Percentiles rank a stretch among this genome's conserved stretches.
phyloP scores from a whole-genome alignment of 768 basidiomycete species.

The Udeniomyces megalosporus region DNA sequence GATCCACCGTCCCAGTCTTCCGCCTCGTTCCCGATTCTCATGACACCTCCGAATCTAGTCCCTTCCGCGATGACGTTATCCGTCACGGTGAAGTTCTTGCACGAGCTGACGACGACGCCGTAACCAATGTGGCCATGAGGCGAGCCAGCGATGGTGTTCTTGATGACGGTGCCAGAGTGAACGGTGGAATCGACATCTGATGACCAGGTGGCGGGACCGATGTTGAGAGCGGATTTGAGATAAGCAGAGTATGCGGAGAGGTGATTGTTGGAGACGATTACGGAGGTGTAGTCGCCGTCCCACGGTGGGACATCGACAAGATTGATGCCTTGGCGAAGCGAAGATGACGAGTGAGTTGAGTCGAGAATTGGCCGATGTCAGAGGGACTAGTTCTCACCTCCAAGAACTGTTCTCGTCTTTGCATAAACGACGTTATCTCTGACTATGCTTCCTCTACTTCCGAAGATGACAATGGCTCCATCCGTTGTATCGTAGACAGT shows the following conservation, averaged over 20 bases:
- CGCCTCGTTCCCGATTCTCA: not conserved
- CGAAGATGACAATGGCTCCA: conserved; percentile 30
- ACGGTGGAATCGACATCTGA: conserved; percentile 28
- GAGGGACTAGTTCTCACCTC: conserved; percentile 20
- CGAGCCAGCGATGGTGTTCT: conserved; percentile 26
- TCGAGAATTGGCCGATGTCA: not conserved
- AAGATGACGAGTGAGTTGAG: not conserved
- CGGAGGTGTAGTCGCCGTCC: conserved; percentile 29
- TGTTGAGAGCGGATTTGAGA: conserved; percentile 28
- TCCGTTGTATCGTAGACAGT: conserved; percentile 30
- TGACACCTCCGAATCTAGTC: conserved; percentile 24
- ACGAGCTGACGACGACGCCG: conserved; percentile 28
- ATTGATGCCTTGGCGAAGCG: conserved; percentile 25
- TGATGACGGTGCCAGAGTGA: conserved; percentile 24
- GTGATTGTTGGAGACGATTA: conserved; percentile 26
- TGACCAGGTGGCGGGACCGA: conserved; percentile 30
- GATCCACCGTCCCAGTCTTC: not conserved
- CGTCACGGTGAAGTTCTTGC: conserved; percentile 26
- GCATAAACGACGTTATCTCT: conserved; percentile 26
- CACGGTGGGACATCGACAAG: conserved; percentile 30
- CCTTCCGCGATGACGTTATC: conserved; percentile 24
- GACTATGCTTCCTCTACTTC: conserved; percentile 26
- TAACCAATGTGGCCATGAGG: conserved; percentile 24
- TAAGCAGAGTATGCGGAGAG: conserved; percentile 26
- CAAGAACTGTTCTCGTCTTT: conserved; percentile 25